Conservation (phyloP, 345 rosid genomes). For the Boechera divaricarpa region DNA sequence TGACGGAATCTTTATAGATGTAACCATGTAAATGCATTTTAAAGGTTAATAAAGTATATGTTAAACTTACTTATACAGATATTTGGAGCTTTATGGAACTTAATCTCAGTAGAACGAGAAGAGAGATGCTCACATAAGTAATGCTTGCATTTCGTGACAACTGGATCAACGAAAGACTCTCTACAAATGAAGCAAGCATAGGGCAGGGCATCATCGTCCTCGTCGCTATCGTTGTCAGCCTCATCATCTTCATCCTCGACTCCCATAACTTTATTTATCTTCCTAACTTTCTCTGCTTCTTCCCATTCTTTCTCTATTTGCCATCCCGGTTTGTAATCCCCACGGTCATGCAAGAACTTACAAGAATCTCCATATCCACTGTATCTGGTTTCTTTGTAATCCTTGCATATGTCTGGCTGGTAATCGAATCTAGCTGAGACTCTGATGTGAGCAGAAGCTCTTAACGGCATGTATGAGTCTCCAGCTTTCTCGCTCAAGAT, state of each 20-base stretch:
- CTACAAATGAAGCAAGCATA: slow-evolving; percentile 92
- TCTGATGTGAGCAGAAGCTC: slow-evolving; percentile 93
- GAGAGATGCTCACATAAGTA: slow-evolving; percentile 70
- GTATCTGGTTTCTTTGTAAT: slow-evolving; percentile 92
- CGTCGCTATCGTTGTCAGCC: slow-evolving; percentile 44
- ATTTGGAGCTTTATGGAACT: slow-evolving; percentile 44
- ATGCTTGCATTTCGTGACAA: slow-evolving; percentile 85
- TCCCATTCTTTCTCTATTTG: slow-evolving; percentile 93
- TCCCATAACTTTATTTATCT: slow-evolving; percentile 76
- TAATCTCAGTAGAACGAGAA: slow-evolving; percentile 44
- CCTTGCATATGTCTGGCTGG: slow-evolving; percentile 92
- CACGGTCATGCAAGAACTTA: slow-evolving; percentile 90
- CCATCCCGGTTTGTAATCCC: slow-evolving; percentile 95
- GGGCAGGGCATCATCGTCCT: slow-evolving; percentile 68
- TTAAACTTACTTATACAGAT: slow-evolving; percentile 21
- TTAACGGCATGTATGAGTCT: slow-evolving; percentile 83
- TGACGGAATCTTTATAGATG: neutral
- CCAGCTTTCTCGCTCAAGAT: slow-evolving; percentile 93
- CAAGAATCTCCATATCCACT: slow-evolving; percentile 95
- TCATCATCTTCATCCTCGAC: slow-evolving; percentile 59
- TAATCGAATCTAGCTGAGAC: slow-evolving; percentile 92
- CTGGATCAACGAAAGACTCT: slow-evolving; percentile 80
- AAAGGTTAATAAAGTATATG: neutral
- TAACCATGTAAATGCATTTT: neutral
- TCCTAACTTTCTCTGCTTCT: slow-evolving; percentile 83